Base-by-base conservation (phyloP, 2,329 filamentous ascomycete species). In the Drechslera avenae region DNA sequence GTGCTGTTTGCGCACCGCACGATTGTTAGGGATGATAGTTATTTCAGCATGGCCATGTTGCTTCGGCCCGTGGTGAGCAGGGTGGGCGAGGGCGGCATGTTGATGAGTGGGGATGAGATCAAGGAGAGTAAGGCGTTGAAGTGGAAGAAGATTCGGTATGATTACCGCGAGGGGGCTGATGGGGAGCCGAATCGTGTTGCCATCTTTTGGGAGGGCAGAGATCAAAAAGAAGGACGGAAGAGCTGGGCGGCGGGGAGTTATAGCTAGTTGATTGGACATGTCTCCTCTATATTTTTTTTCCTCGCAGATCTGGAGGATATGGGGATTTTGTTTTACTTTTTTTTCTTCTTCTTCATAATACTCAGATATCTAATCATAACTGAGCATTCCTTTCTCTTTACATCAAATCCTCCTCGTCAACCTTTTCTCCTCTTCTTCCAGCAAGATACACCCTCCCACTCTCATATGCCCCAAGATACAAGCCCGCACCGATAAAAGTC, bases 381-480 rank as follows among this genome's bases (percentile, higher is more conserved):
- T n/a, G n/a, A n/a, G n/a, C n/a, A n/a, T n/a, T n/a, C n/a, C n/a
- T n/a, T n/a, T n/a, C n/a, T n/a, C n/a, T n/a, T 16, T 49, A 69
- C 28, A 68, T 3, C 17, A 71, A 41, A 3, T 71, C 68, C 16
- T 54, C 64, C 30, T 69, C 72, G 42, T 76, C 66, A 2, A 77
- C 56, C 7, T 65, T 53, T 23, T 77, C 76, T 3, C 78, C 78
- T 52, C 78, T 66, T 53, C 78, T 63, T 6, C 64, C 66, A 2
- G 78, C 78, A 32, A 81, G 52, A 56, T 76, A 80, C 8, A 79
- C 72, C 66, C 90, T 86, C 8, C 89, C 87, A 57, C 86, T 86
- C 72, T 96, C 91, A 74, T 96, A 96, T 35, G 89, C 87, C 18
- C 90, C 90, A 34, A 96, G 76, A 78, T 96, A 96, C 48, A 96